These are phyloP conservation scores for Trifolium pratense DNA, from an alignment of 306 rosid genomes.

Conservation along the genomic window DNA sequence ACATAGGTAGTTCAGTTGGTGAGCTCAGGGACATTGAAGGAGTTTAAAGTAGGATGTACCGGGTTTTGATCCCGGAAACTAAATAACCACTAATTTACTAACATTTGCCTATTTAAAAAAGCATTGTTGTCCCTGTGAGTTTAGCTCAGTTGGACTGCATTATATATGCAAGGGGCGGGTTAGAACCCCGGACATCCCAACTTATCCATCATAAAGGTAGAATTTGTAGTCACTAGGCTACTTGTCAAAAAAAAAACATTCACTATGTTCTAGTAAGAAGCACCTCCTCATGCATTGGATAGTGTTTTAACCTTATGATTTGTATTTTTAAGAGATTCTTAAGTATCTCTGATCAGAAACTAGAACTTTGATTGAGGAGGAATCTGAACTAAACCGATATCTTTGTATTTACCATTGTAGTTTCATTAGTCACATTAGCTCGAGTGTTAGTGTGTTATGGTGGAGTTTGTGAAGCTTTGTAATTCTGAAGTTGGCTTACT, in stretches of 20 bases:
- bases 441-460: not conserved
- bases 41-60: not conserved
- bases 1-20: not conserved
- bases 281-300: too few species aligned
- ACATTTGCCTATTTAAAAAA: too few species aligned
- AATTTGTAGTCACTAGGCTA: too few species aligned
- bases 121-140: too few species aligned
- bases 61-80: not conserved
- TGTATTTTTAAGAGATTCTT: constrained; percentile 16
- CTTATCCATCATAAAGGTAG: too few species aligned
- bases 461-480: not conserved
- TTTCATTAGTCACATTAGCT: not conserved
- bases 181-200: too few species aligned
- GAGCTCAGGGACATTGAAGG: not conserved
- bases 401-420: not conserved
- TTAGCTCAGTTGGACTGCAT: too few species aligned
- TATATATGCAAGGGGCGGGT: too few species aligned
- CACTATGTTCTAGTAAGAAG: too few species aligned
- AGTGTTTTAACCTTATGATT: not conserved
- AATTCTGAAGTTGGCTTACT: constrained; percentile 10
- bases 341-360: constrained; percentile 1
- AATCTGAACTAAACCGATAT: not conserved
- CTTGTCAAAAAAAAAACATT: too few species aligned
- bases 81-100: not conserved
- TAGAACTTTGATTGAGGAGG: not conserved